Percentiles rank a stretch among this genome's conserved stretches.
phyloP scores from a whole-genome alignment of 2,329 filamentous ascomycete species.

The Hymenotorrendiella dingleyae region DNA sequence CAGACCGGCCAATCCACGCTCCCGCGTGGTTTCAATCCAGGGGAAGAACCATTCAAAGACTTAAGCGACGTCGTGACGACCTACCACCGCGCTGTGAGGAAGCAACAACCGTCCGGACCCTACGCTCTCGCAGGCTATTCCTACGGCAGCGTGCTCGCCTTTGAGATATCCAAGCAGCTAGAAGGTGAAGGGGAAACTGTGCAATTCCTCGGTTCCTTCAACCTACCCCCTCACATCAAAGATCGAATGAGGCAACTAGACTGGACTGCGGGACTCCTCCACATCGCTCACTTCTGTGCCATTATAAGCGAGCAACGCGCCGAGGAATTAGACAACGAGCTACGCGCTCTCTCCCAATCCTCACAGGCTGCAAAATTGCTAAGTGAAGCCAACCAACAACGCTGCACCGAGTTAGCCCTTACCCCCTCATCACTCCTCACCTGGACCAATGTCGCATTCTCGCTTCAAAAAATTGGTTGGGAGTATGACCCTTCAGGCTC shows the following conservation, averaged over 20 bases:
- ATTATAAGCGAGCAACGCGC: not conserved
- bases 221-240: conserved; percentile 45
- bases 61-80: conserved; percentile 36
- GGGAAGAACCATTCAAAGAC: conserved; percentile 32
- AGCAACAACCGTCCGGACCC: conserved; percentile 40
- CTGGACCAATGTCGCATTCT: too few relatives aligned
- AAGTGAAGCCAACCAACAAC: too few relatives aligned
- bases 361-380: too few relatives aligned
- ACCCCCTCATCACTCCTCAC: too few relatives aligned
- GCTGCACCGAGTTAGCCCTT: too few relatives aligned
- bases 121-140: conserved; percentile 48
- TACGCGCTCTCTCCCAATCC: too few relatives aligned
- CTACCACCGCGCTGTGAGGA: conserved; percentile 38
- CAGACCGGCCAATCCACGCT: conserved; percentile 41
- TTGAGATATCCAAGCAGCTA: conserved; percentile 43
- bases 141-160: conserved; percentile 42
- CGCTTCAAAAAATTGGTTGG: too few relatives aligned
- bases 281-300: not conserved
- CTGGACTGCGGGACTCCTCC: not conserved
- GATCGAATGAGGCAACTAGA: not conserved
- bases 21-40: conserved; percentile 34
- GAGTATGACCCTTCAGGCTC: too few relatives aligned
- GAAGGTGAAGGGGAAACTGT: conserved; percentile 35
- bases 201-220: conserved; percentile 39
- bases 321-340: too few relatives aligned